phyloP scores from a whole-genome alignment of 371 early-diverging fungal species.

The Mucor circinelloides region DNA sequence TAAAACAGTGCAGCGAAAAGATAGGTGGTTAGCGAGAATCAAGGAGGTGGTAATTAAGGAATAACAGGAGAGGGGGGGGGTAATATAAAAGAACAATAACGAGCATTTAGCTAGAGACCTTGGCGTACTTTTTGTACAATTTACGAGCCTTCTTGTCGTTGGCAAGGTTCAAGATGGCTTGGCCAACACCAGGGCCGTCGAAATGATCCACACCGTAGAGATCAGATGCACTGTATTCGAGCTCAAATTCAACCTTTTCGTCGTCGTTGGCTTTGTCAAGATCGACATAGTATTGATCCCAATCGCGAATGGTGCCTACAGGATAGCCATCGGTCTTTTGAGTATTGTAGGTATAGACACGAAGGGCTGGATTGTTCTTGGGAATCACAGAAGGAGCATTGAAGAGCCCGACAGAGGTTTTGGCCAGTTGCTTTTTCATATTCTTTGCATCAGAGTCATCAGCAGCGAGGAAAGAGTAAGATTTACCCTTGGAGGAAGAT shows the following conservation, averaged over 20 bases:
- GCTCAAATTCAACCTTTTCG: slow-evolving; percentile 29
- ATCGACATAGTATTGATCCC: slow-evolving; percentile 60
- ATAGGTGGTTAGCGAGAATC: not conserved
- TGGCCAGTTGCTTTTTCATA: not conserved
- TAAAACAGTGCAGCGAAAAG: not conserved
- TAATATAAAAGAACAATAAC: not conserved
- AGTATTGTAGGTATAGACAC: slow-evolving; percentile 52
- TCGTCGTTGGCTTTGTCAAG: slow-evolving; percentile 38
- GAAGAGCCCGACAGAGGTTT: slow-evolving; percentile 31
- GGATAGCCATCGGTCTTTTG: slow-evolving; percentile 5
- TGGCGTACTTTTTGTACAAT: slow-evolving; percentile 14
- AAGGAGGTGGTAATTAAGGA: not conserved
- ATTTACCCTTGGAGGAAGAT: not conserved
- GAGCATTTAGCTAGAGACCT: slow-evolving; percentile 13
- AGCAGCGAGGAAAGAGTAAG: slow-evolving; percentile 3
- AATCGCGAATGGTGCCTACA: slow-evolving; percentile 44
- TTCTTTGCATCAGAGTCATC: not conserved
- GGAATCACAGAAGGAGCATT: slow-evolving; percentile 60
- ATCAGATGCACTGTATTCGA: slow-evolving; percentile 51
- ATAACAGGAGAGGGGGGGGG: not conserved
- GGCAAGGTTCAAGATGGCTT: slow-evolving; percentile 11
- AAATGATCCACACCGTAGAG: slow-evolving; percentile 42
- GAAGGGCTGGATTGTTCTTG: slow-evolving; percentile 52
- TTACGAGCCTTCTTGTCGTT: slow-evolving; percentile 6
- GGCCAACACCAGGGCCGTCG: slow-evolving; percentile 26